phyloP scores from a whole-genome alignment of 2,329 filamentous ascomycete species.

The Penicillium fuscoglaucum region DNA sequence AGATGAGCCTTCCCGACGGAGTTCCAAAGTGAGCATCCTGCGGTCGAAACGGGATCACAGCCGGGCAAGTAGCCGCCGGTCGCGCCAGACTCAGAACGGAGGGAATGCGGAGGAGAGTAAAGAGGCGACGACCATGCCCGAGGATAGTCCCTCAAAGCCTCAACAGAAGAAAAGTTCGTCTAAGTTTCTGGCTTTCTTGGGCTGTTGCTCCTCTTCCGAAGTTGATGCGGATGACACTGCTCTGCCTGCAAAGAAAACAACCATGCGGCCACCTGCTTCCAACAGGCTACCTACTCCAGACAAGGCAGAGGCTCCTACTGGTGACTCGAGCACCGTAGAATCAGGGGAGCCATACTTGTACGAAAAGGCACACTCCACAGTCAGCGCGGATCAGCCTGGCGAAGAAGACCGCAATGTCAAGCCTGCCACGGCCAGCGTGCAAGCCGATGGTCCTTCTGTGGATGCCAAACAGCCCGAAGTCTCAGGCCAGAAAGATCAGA shows the following conservation, averaged over 20 bases:
- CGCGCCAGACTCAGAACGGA: conserved; percentile 40
- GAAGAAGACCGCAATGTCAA: conserved; percentile 34
- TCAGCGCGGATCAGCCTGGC: conserved; percentile 31
- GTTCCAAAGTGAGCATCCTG: conserved; percentile 66
- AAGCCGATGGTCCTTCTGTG: conserved; percentile 35
- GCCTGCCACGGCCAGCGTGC: conserved; percentile 39
- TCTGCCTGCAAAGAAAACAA: conserved; percentile 49
- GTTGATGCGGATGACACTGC: conserved; percentile 47
- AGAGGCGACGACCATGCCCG: conserved; percentile 30
- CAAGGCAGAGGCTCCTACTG: conserved; percentile 41
- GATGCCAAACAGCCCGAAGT: conserved; percentile 18
- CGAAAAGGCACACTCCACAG: conserved; percentile 40
- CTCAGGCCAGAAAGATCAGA: conserved; percentile 15
- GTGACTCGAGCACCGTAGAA: conserved; percentile 43
- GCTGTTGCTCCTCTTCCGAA: conserved; percentile 50
- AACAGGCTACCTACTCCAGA: conserved; percentile 41
- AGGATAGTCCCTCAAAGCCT: conserved; percentile 35
- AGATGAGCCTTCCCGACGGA: conserved; percentile 53
- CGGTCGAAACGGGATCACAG: conserved; percentile 66
- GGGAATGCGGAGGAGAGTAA: conserved; percentile 37
- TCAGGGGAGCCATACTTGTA: conserved; percentile 42
- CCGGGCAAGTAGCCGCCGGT: conserved; percentile 58
- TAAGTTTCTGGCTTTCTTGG: conserved; percentile 48
- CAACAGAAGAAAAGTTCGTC: conserved; percentile 45
- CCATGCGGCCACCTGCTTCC: conserved; percentile 40